Base-by-base conservation (phyloP, 1,139 yeast genomes). In the Eremothecium coryli region DNA sequence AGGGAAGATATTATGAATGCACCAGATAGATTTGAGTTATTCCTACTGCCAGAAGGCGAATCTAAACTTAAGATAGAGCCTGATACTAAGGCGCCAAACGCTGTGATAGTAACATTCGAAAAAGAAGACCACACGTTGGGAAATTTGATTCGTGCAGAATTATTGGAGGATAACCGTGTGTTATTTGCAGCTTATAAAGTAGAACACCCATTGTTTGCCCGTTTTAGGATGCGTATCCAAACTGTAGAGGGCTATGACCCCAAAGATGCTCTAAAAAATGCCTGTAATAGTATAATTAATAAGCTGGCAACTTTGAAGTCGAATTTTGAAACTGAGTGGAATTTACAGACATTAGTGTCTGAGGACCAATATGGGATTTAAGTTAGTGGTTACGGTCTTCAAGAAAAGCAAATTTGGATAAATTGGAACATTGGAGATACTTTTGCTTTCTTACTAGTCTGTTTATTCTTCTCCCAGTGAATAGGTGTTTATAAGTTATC, bases 1-100 rank as follows among this genome's bases (percentile, higher is more conserved):
- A n/a, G n/a, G n/a, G n/a, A n/a, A n/a, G n/a, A n/a, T n/a, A n/a
- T 20, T 23, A 90, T 90, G 97, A 90, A 90, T 65, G 98, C 97
- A 50, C 98, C 98, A 63, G 98, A 90, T 66, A 80, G 98, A 71
- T 90, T 88, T 58, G 98, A 90, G 67, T 73, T 90, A 35, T 90
- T 90, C 58, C 75, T 90, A 49, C 71, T 90, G 50, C 98, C 97
- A n/a, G 98, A 90, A 58, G 98, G 98, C 29, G 93, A 85, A 35
- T 84, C 90, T 37, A 81, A 81, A 76, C 70, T 90, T 43, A 78
- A 82, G 42, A 77, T 90, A 43, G 82, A 86, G 22, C 96, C 96
- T 8, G 99, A 90, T 60, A 77, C 94, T 39, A 82, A 90, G 52
- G 93, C 90, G 31, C 95, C 97, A 23, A 90, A 90, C 59, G 94